Conservation (phyloP, 2,329 filamentous ascomycete species). For the Colletotrichum tamarilloi region DNA sequence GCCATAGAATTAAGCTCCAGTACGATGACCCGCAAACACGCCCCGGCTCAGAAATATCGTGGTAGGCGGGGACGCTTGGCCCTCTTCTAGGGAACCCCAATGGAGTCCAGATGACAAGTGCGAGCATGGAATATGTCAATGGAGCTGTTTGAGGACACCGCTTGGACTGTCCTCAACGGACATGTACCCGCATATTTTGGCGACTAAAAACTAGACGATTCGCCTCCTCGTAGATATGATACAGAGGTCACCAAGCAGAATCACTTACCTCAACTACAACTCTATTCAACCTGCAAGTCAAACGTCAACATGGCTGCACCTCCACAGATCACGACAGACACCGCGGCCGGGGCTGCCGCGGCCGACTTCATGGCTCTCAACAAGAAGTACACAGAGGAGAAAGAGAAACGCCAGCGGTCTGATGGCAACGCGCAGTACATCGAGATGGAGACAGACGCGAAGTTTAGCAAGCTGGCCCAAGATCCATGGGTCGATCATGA, state of each 20-base stretch:
- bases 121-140: neutral
- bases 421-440: conserved; percentile 48
- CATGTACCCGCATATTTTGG: neutral
- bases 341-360: conserved; percentile 8
- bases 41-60: neutral
- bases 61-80: neutral
- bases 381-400: conserved; percentile 48
- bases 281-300: neutral
- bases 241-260: neutral
- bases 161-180: neutral
- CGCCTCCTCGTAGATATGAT: neutral
- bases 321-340: neutral
- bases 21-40: neutral
- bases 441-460: conserved; percentile 39
- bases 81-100: neutral
- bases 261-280: neutral
- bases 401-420: conserved; percentile 44
- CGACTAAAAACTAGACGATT: neutral
- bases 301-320: conserved; percentile 7
- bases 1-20: neutral
- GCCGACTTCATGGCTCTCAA: conserved; percentile 38
- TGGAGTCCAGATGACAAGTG: neutral
- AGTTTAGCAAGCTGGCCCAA: conserved; percentile 40
- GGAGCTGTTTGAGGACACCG: neutral
- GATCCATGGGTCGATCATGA: conserved; percentile 51